Percentiles rank a stretch among this genome's conserved stretches.
These are phyloP conservation scores for Saccharomycopsis vini DNA, from an alignment of 805 yeast species.

Conservation along the genomic window DNA sequence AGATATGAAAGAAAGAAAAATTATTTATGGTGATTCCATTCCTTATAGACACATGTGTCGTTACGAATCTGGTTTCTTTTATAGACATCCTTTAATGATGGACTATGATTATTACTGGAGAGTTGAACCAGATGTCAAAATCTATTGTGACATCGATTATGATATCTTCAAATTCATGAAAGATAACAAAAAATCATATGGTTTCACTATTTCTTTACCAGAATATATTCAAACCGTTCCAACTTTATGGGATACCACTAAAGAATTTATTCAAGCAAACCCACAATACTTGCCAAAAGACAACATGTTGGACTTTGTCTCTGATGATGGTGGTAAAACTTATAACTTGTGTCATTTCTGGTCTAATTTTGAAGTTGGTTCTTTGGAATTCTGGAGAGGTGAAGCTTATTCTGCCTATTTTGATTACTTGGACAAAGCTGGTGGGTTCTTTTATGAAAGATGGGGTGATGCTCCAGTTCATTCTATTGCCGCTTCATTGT, in stretches of 20 bases:
- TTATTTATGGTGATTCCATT: conserved; percentile 57
- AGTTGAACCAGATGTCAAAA: conserved; percentile 78
- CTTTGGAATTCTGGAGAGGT: conserved; percentile 64
- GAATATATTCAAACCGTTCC: conserved; percentile 67
- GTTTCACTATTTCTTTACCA: conserved; percentile 69
- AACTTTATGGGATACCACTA: conserved; percentile 68
- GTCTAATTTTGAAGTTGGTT: conserved; percentile 84
- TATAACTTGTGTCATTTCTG: conserved; percentile 85
- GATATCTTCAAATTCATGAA: conserved; percentile 78
- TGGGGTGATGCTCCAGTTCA: conserved; percentile 96
- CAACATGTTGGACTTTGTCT: conserved; percentile 61
- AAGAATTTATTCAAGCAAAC: conserved; percentile 46
- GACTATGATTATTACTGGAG: conserved; percentile 93
- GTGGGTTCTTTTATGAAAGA: conserved; percentile 90
- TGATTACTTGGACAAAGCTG: conserved; percentile 63
- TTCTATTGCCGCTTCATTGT: conserved; percentile 76
- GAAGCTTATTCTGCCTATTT: conserved; percentile 65
- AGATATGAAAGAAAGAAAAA: conserved; percentile 39
- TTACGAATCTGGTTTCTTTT: conserved; percentile 84
- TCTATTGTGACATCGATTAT: conserved; percentile 75
- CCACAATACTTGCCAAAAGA: conserved; percentile 52
- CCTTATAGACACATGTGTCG: conserved; percentile 90
- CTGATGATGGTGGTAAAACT: conserved; percentile 60
- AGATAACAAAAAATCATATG: conserved; percentile 65
- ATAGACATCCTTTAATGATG: conserved; percentile 60